phyloP scores from a whole-genome alignment of 2,329 filamentous ascomycete genomes.

The Lasiodiplodia sp. region DNA sequence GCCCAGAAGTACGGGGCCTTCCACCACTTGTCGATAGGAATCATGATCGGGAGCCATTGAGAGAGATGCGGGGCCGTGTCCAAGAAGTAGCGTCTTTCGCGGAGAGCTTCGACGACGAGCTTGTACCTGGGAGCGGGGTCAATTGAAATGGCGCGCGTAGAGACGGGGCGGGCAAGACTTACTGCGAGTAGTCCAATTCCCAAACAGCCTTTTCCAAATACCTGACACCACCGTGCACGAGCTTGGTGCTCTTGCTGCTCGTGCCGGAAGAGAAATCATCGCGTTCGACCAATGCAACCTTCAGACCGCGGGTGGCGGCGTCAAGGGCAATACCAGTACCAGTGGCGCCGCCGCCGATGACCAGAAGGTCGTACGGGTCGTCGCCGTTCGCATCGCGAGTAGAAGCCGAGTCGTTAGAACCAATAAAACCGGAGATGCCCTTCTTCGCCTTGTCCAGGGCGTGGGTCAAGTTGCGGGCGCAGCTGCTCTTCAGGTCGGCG shows the following conservation, averaged over 20 bases:
- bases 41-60: slow-evolving; percentile 81
- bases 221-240: slow-evolving; percentile 84
- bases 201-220: slow-evolving; percentile 88
- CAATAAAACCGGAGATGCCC: slow-evolving; percentile 35
- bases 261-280: slow-evolving; percentile 85
- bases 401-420: slow-evolving; percentile 10
- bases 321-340: slow-evolving; percentile 83
- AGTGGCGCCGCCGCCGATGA: slow-evolving; percentile 82
- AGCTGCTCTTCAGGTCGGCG: slow-evolving; percentile 61
- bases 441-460: slow-evolving; percentile 49
- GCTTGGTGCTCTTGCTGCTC: slow-evolving; percentile 86
- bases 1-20: slow-evolving; percentile 82
- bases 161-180: slow-evolving; percentile 33
- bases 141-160: neutral
- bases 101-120: slow-evolving; percentile 80
- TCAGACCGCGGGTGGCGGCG: slow-evolving; percentile 78
- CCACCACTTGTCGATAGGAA: slow-evolving; percentile 84
- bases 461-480: slow-evolving; percentile 47
- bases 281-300: slow-evolving; percentile 80
- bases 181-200: slow-evolving; percentile 85
- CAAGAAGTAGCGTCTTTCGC: slow-evolving; percentile 83
- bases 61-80: slow-evolving; percentile 84
- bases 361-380: slow-evolving; percentile 75
- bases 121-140: slow-evolving; percentile 55
- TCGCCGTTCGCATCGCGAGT: slow-evolving; percentile 39